Percentiles rank a stretch among this genome's conserved stretches.
Evolutionary conservation across 2,329 filamentous ascomycete species (phyloP).

Genomic region (Ambrosiella cleistominuta): DNA sequence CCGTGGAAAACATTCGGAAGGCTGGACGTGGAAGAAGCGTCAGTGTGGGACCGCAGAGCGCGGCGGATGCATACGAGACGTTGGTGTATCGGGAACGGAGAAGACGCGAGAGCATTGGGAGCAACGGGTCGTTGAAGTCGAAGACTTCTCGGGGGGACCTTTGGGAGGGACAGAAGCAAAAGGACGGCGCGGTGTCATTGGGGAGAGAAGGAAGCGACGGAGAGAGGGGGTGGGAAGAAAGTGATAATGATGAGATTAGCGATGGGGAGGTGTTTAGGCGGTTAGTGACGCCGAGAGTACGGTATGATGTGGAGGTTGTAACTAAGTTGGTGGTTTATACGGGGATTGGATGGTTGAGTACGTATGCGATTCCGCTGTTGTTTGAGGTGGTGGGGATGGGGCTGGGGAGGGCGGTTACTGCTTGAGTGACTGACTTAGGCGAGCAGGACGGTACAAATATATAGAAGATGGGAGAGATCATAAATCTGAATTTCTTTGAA

Average conservation of each 20-base stretch:
- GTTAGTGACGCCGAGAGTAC: slow-evolving; percentile 69
- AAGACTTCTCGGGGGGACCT: slow-evolving; percentile 17
- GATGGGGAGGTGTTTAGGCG: slow-evolving; percentile 70
- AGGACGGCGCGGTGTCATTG: slow-evolving; percentile 17
- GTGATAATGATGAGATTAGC: slow-evolving; percentile 35
- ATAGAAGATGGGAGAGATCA: no score
- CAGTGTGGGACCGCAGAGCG: slow-evolving; percentile 84
- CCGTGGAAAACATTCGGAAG: slow-evolving; percentile 67
- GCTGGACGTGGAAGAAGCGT: slow-evolving; percentile 60
- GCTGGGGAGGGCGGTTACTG: slow-evolving; percentile 15
- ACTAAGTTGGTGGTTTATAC: slow-evolving; percentile 92
- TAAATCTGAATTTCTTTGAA: no score
- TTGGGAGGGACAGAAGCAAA: slow-evolving; percentile 5
- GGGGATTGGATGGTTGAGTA: slow-evolving; percentile 69
- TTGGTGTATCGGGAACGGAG: slow-evolving; percentile 67
- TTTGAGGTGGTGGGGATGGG: slow-evolving; percentile 45
- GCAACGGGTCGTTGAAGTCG: slow-evolving; percentile 29
- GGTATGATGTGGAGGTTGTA: slow-evolving; percentile 97
- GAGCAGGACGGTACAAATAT: no score
- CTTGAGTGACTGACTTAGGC: no score
- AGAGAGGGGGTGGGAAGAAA: slow-evolving; percentile 16
- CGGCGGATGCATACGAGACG: slow-evolving; percentile 89
- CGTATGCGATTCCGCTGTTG: slow-evolving; percentile 54
- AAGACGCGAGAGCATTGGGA: slow-evolving; percentile 36
- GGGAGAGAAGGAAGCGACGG: not conserved